phyloP scores from a whole-genome alignment of 305 asterid genomes.

The Ruellia speciosa region DNA sequence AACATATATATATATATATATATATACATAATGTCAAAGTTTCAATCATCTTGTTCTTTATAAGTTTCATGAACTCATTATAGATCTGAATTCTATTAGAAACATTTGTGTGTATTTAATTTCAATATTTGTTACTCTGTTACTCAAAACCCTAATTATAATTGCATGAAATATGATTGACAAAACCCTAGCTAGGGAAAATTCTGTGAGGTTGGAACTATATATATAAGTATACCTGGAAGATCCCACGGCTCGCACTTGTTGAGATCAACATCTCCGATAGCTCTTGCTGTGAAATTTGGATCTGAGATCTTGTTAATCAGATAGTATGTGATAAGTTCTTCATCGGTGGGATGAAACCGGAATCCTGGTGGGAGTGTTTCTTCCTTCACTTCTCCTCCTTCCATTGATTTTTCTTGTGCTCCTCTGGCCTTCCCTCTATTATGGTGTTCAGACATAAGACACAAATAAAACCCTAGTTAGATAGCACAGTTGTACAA shows the following conservation, averaged over 20 bases:
- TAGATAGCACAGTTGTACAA: conserved; percentile 13
- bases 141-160: conserved; percentile 20
- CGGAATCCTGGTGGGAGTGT: conserved; percentile 83
- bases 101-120: neutral
- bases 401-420: conserved; percentile 41
- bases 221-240: conserved; percentile 52
- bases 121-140: neutral
- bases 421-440: conserved; percentile 17
- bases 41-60: neutral
- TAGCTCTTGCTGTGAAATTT: conserved; percentile 64
- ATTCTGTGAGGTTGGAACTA: neutral
- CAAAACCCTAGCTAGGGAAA: conserved; percentile 18
- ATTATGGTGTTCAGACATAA: too few species aligned
- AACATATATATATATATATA: neutral
- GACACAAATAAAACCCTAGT: conserved; percentile 21
- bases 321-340: conserved; percentile 76
- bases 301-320: conserved; percentile 68
- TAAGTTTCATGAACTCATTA: neutral
- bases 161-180: neutral
- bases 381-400: conserved; percentile 45
- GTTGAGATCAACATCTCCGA: conserved; percentile 88
- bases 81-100: neutral
- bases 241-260: conserved; percentile 99
- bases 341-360: conserved; percentile 87
- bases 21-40: neutral